phyloP scores from a whole-genome alignment of 1,284 basidiomycete genomes.

The Athelia psychrophila region DNA sequence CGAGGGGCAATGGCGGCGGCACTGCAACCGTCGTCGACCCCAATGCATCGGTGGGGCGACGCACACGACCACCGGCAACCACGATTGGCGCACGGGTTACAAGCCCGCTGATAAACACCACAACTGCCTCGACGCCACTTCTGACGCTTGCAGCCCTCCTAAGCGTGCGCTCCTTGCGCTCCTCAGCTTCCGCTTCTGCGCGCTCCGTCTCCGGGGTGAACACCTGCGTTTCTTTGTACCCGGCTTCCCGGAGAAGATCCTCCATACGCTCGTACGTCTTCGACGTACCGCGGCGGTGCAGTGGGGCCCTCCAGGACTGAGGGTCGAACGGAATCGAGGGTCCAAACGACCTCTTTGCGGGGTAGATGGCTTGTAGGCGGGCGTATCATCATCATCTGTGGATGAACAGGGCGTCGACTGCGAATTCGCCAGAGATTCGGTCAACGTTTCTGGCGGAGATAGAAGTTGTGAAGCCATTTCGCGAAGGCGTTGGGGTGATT shows the following conservation, averaged over 20 bases:
- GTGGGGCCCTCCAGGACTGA: conserved; percentile 62
- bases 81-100: too few relatives aligned
- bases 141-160: conserved; percentile 16
- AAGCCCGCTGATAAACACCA: conserved; percentile 58
- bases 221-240: conserved; percentile 86
- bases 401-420: too few relatives aligned
- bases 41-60: conserved; percentile 39
- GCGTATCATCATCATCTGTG: too few relatives aligned
- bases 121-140: conserved; percentile 50
- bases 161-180: conserved; percentile 15
- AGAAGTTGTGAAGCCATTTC: background rate
- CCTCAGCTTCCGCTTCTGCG: conserved; percentile 21
- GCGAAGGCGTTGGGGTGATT: background rate
- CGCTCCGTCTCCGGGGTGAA: conserved; percentile 81
- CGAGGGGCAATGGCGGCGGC: background rate
- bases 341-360: too few relatives aligned
- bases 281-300: conserved; percentile 71
- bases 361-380: too few relatives aligned
- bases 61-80: too few relatives aligned
- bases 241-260: conserved; percentile 79
- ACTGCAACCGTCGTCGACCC: too few relatives aligned
- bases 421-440: too few relatives aligned
- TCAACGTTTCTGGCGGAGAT: background rate
- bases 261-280: too few relatives aligned
- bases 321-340: too few relatives aligned